Evolutionary conservation across 2,329 filamentous ascomycete genomes (phyloP), one percentile per base, ranked within the genome.

Genomic region (Plectosphaerella sp.): DNA sequence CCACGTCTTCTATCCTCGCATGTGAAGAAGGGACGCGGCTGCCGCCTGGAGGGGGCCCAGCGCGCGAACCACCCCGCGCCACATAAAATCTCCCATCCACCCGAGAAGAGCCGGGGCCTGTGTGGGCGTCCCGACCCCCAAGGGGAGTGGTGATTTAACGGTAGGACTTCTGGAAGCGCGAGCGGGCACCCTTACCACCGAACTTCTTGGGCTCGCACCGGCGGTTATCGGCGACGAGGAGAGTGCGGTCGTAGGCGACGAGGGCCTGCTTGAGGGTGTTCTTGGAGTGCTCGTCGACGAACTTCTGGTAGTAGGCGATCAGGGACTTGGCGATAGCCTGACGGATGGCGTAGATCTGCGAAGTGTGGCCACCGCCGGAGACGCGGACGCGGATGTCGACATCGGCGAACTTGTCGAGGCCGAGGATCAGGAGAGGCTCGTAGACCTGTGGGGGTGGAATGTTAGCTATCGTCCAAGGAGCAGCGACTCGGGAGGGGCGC

Each of bases 201-300:
- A 91, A 90, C 84, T 97, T 97, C 92, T 97, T 97, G 80, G 93
- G 93, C 86, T 99, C 94, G 78, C 91, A 94, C 69, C 94, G 90
- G 77, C 94, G 89, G 88, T 96, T 97, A 80, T 99, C 94, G 77
- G 94, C 94, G 69, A 99, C 94, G 72, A 99, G 89, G 64, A 99
- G 88, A 73, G 91, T 96, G 72, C 92, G 87, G 84, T 96, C 91
- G 83, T 93, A 99, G 76, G 91, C 86, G 71, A 93, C 89, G 66
- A 99, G 87, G 65, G 90, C 89, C 80, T 93, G 88, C 91, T 97
- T 99, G 72, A 99, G 86, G 79, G 91, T 84, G 87, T 97, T 97
- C 89, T 99, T 99, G 82, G 89, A 91, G 89, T 97, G 92, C 89
- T 99, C 94, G 74, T 99, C 94, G 78, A 97, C 91, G 82, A 87